phyloP scores from a whole-genome alignment of 495 filamentous ascomycete species.

The Choiromyces venosus region DNA sequence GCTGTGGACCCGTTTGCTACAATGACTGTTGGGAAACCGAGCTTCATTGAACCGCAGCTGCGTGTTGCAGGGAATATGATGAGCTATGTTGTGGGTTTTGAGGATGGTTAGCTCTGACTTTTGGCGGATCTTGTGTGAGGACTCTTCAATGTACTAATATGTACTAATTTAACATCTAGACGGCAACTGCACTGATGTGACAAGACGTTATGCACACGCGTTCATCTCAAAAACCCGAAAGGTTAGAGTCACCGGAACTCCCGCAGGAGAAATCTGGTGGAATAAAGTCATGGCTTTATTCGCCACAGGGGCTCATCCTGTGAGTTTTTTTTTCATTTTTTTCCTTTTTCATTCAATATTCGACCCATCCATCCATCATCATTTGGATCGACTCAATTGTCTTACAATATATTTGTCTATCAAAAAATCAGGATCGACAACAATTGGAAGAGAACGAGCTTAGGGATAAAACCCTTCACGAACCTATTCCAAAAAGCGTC shows the following conservation, averaged over 20 bases:
- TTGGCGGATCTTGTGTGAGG: not conserved
- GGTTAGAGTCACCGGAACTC: slow-evolving; percentile 63
- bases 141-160: slow-evolving; percentile 11
- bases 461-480: slow-evolving; percentile 59
- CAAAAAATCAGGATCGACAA: slow-evolving; percentile 55
- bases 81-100: slow-evolving; percentile 80
- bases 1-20: slow-evolving; percentile 82
- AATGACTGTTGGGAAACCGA: slow-evolving; percentile 63
- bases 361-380: not conserved
- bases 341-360: too few species aligned
- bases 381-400: not conserved
- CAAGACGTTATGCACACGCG: slow-evolving; percentile 67
- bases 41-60: slow-evolving; percentile 70
- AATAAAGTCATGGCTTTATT: slow-evolving; percentile 33
- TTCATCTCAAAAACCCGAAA: slow-evolving; percentile 85
- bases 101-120: slow-evolving; percentile 46
- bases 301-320: not conserved
- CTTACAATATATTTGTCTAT: not conserved
- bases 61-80: slow-evolving; percentile 66
- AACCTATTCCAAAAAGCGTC: slow-evolving; percentile 85
- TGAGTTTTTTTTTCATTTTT: not conserved
- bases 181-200: slow-evolving; percentile 70
- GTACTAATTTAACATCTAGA: slow-evolving; percentile 44
- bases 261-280: slow-evolving; percentile 69
- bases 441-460: slow-evolving; percentile 77